These are phyloP conservation scores for Trichoderma harzianum DNA, from an alignment of 2,329 filamentous ascomycete genomes.

Conservation along the genomic window DNA sequence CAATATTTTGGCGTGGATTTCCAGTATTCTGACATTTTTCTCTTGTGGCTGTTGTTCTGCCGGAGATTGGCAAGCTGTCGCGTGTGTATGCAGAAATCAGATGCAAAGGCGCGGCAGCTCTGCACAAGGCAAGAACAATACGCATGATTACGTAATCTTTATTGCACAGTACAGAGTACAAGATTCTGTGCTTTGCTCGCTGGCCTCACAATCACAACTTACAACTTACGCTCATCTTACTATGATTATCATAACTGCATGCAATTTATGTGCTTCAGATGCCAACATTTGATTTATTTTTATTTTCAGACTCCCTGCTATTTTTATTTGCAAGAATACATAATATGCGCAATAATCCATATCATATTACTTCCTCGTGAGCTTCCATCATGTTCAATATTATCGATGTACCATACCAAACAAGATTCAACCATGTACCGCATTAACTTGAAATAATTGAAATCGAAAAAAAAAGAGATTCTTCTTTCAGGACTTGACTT, in stretches of 20 bases:
- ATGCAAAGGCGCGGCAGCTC: neutral
- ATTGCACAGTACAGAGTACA: neutral
- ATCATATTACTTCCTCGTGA: neutral
- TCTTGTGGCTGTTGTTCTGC: neutral
- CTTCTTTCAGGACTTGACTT: neutral
- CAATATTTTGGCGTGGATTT: slow-evolving; percentile 96
- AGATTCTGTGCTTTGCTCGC: neutral
- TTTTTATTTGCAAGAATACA: neutral
- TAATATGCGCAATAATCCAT: neutral
- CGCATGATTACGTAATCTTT: neutral
- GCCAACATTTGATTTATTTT: neutral
- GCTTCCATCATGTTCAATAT: neutral
- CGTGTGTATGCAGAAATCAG: neutral
- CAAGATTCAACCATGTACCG: neutral
- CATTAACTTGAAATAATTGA: neutral
- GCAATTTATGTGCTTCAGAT: neutral
- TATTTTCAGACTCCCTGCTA: neutral
- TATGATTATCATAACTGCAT: neutral
- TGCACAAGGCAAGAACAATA: neutral
- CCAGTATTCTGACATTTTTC: slow-evolving; percentile 91
- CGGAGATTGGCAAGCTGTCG: neutral
- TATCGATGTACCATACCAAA: neutral
- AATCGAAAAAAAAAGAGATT: neutral
- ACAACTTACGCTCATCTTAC: neutral
- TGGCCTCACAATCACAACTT: neutral